Evolutionary conservation across 176 grass and related monocot genomes (phyloP), one percentile per base, ranked within the genome.

Genomic region (Hsuehochloa calcarea): DNA sequence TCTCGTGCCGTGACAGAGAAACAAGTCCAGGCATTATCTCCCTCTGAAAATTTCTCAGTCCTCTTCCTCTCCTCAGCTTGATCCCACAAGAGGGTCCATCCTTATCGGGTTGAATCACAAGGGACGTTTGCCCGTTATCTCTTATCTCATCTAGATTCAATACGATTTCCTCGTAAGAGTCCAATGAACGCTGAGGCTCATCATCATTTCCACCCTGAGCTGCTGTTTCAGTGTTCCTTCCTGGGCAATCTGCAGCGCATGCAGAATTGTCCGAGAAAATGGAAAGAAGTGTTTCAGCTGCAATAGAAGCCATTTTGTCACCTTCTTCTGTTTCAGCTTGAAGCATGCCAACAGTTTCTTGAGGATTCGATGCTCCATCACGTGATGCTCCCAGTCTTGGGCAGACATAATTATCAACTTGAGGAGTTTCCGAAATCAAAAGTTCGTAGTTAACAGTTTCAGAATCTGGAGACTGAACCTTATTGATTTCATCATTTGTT

Each of bases 11-110:
- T 19, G 88, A 82, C 22, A 99, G 87, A 41, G 94, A 86, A 41
- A 97, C 75, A 10, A 99, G 84, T n/a, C 97, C 92, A 26, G 97
- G 97, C 40, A 96, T 78, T 79, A 96, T 92, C 46, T 99, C 97
- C 67, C 90, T 89, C 41, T 94, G 93, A 45, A 99, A 99, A 74
- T 99, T 91, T 54, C 93, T 77, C 69, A 94, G 70, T 27, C 93
- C 90, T 70, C 93, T 91, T 62, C 93, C 93, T 83, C 97, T 99
- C 51, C 83, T 89, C 66, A 99, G 75, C 49, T 91, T 96, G 77
- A 96, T 87, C 40, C 85, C 83, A 14, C 87, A 75, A 7, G 68
- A 54, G 12, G 76, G 83, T 61, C 52, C 86, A 31, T 92, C 90
- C 5, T 79, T 91, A 45, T 94, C 55, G 2, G 64, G 74, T 68